phyloP scores from a whole-genome alignment of 495 filamentous ascomycete genomes.

The Neurospora intermedia region DNA sequence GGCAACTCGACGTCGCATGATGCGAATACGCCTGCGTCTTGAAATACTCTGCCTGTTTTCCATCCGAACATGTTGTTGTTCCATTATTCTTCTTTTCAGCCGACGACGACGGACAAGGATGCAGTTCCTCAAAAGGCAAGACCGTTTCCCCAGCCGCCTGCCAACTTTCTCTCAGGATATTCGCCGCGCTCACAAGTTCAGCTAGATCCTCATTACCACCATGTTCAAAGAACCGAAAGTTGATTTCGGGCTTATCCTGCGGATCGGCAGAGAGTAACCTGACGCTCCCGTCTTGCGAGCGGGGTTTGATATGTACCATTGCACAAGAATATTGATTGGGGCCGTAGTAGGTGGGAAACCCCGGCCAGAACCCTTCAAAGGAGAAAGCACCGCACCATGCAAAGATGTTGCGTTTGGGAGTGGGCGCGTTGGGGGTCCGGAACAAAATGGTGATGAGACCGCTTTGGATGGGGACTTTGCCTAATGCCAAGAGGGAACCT shows the following conservation, averaged over 20 bases:
- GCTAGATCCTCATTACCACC: conserved; percentile 29
- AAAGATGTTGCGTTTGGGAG: conserved; percentile 32
- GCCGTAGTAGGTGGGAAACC: conserved; percentile 33
- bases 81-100: not conserved
- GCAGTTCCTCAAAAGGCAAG: conserved; percentile 29
- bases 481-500: conserved; percentile 25
- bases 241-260: conserved; percentile 43
- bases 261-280: conserved; percentile 39
- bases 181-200: conserved; percentile 40
- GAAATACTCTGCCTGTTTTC: conserved; percentile 29
- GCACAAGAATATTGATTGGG: conserved; percentile 32
- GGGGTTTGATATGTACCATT: conserved; percentile 37
- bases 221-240: conserved; percentile 45
- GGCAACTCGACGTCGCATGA: conserved; percentile 37
- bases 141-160: conserved; percentile 22
- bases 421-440: conserved; percentile 33
- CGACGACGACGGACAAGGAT: conserved; percentile 30
- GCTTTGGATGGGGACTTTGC: conserved; percentile 18
- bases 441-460: conserved; percentile 28
- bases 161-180: conserved; percentile 35
- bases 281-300: conserved; percentile 42
- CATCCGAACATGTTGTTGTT: conserved; percentile 21
- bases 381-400: conserved; percentile 35
- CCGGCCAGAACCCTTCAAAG: conserved; percentile 41
- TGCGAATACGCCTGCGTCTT: conserved; percentile 41